phyloP scores from a whole-genome alignment of 78 protist genomes.

The Dictyostelium purpureum region DNA sequence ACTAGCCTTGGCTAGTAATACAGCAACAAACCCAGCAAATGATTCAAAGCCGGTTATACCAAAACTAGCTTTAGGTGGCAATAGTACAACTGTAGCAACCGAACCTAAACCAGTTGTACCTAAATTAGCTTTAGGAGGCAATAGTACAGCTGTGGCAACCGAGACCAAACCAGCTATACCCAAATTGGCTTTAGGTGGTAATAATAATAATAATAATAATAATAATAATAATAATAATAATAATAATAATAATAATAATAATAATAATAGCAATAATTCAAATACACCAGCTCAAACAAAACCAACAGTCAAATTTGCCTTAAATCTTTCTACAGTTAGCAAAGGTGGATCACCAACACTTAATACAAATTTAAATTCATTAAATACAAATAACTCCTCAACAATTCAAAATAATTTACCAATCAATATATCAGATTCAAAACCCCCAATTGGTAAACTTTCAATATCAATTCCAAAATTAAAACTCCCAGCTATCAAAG shows the following conservation, averaged over 20 bases:
- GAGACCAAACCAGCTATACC: too few relatives aligned
- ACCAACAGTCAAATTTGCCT: not conserved
- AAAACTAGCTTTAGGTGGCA: not conserved
- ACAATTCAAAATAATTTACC: not conserved
- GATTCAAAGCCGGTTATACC: not conserved
- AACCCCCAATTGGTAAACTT: not conserved
- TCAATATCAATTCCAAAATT: slow-evolving; percentile 29
- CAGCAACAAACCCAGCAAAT: not conserved
- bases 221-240: too few relatives aligned
- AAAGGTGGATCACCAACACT: not conserved
- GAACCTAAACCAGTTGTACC: not conserved
- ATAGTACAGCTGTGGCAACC: not conserved
- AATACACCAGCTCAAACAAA: not conserved
- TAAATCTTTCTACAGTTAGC: not conserved
- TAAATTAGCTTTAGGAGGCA: too few relatives aligned
- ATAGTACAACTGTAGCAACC: not conserved
- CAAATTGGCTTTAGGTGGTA: too few relatives aligned
- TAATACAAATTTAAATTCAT: not conserved
- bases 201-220: too few relatives aligned
- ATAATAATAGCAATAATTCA: not conserved
- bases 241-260: too few relatives aligned
- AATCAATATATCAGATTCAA: not conserved
- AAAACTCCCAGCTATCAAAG: slow-evolving; percentile 34
- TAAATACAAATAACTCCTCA: not conserved
- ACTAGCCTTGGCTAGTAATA: too few relatives aligned